phyloP scores from a whole-genome alignment of 768 basidiomycete species.

The Harrya chromipes region DNA sequence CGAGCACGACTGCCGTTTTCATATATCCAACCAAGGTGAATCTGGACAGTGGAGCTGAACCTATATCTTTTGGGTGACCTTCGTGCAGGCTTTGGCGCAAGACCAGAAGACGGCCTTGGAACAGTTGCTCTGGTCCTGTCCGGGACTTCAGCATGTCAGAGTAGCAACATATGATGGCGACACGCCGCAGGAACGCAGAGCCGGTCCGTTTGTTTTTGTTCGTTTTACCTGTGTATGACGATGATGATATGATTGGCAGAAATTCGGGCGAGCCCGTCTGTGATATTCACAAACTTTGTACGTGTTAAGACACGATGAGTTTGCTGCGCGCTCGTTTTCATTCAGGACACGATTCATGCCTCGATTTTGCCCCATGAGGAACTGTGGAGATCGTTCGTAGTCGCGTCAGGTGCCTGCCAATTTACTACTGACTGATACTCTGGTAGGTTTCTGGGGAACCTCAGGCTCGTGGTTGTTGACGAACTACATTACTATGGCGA shows the following conservation, averaged over 20 bases:
- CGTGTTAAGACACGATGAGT: conserved; percentile 10
- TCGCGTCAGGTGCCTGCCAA: not conserved
- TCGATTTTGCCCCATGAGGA: conserved; percentile 86
- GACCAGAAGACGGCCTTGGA: conserved; percentile 76
- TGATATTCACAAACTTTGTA: conserved; percentile 90
- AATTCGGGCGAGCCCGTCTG: conserved; percentile 69
- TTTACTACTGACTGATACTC: conserved; percentile 1
- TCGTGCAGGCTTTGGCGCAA: conserved; percentile 77
- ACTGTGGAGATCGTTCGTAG: conserved; percentile 63
- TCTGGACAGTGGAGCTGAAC: not conserved
- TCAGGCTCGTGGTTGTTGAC: conserved; percentile 78
- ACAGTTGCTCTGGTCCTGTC: conserved; percentile 57
- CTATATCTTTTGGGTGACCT: not conserved
- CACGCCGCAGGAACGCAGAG: conserved; percentile 66
- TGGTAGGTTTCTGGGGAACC: conserved; percentile 66
- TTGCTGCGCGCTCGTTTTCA: not conserved
- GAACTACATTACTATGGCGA: conserved; percentile 87
- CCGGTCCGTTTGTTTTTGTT: conserved; percentile 38
- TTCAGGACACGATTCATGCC: conserved; percentile 80
- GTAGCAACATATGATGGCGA: conserved; percentile 88
- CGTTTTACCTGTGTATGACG: not conserved
- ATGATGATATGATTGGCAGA: conserved; percentile 32
- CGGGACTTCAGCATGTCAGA: conserved; percentile 59
- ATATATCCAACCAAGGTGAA: conserved; percentile 85
- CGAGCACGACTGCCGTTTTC: conserved; percentile 66